Base-by-base conservation (phyloP, 2,329 filamentous ascomycete species). In the Alternaria ventricosa region DNA sequence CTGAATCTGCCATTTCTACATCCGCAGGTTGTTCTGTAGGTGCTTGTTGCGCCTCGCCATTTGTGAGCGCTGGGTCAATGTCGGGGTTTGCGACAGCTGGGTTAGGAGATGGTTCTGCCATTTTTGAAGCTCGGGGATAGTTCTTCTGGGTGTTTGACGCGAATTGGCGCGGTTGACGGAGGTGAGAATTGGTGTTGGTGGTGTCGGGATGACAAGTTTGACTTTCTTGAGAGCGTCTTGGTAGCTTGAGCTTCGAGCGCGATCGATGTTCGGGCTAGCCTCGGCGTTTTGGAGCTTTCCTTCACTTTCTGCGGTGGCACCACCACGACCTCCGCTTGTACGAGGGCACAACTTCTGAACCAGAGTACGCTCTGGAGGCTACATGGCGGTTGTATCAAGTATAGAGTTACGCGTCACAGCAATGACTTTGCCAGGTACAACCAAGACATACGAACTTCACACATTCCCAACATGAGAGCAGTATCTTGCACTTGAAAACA, bases 1-100 rank as follows among this genome's bases (percentile, higher is more conserved):
- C 50, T 7, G 71, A 64, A 30, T 78, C 75, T 47, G 71, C 62
- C 76, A 78, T 78, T 58, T 75, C 71, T 57, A 78, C 64, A 51
- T 79, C 76, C 61, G 64, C 55, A 51, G 63, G 25, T 56, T 65
- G 55, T 12, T 63, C 49, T 10, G 44, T 36, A 22, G 55, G 28
- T 44, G 22, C 22, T 36, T 53, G 50, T 53, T 53, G 56, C 23
- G 63, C 44, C 15, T 46, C 44, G 59, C 75, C 74, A 44, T 77
- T 74, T 57, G 68, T 63, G 49, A 72, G 59, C 22, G 63, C 57
- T 12, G 68, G 50, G 25, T 67, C 66, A 47, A 67, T 46, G 44
- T 74, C 71, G 49, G 64, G 22, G 61, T 60, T 57, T 64, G 72
- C 69, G 15, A 63, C 46, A 6, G 54, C 41, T 25, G 25, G 41